Conservation (phyloP, 495 filamentous ascomycete species). For the Parachaetomium inaequale region DNA sequence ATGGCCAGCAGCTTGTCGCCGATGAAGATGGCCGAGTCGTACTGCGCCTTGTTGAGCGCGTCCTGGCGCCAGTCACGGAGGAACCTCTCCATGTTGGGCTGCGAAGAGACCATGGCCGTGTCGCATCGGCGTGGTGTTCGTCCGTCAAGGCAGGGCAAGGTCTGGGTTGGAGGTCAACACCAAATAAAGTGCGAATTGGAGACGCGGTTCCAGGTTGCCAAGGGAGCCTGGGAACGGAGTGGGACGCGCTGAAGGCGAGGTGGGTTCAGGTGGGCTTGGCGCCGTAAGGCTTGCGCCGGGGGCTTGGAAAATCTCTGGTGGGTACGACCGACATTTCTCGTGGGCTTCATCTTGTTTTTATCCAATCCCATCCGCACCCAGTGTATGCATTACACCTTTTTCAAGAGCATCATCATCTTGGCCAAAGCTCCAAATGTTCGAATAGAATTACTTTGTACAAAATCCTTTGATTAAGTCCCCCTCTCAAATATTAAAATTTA, state of each 20-base stretch:
- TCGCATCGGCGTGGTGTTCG: constrained; percentile 4
- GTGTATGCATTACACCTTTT: not conserved
- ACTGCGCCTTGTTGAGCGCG: constrained; percentile 87
- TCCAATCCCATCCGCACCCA: not conserved
- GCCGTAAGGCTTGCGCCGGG: not conserved
- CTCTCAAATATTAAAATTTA: not conserved
- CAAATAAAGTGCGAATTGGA: not conserved
- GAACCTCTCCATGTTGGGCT: constrained; percentile 74
- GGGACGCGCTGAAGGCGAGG: constrained; percentile 13
- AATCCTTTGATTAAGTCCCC: not conserved
- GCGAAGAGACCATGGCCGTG: constrained; percentile 25
- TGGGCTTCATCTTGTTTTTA: not conserved
- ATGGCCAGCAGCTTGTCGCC: constrained; percentile 94
- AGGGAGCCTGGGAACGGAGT: not conserved
- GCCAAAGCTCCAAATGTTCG: not conserved
- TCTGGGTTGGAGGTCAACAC: constrained; percentile 1
- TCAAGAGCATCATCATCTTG: no score
- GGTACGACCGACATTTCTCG: no score
- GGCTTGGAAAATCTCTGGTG: no score
- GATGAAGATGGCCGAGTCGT: constrained; percentile 92
- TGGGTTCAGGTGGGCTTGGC: constrained; percentile 15
- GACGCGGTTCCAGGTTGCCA: constrained; percentile 20
- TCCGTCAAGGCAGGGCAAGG: not conserved
- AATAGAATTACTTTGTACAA: not conserved
- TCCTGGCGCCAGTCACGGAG: constrained; percentile 90